Conservation (phyloP, 208 protist genomes). For the Acanthamoeba triangularis region DNA sequence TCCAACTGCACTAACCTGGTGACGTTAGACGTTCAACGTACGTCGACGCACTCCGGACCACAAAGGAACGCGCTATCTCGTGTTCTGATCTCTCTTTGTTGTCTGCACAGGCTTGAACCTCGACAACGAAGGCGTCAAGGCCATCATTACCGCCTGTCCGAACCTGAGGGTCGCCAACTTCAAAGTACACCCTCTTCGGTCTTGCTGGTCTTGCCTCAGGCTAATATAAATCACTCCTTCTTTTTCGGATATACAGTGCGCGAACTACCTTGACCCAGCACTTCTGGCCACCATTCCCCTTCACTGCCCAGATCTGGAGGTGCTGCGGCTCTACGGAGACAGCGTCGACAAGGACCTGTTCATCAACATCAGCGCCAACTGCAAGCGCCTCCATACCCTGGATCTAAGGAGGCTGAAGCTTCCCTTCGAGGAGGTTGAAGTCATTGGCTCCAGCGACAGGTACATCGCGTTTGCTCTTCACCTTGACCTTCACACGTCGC, state of each 20-base stretch:
- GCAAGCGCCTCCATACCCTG: slow-evolving; percentile 11
- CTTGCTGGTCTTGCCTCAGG: too few species aligned
- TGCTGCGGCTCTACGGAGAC: slow-evolving; percentile 20
- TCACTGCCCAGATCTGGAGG: slow-evolving; percentile 16
- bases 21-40: neutral
- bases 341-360: slow-evolving; percentile 34
- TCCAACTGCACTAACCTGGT: neutral
- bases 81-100: too few species aligned
- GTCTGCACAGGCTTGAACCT: neutral
- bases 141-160: slow-evolving; percentile 5
- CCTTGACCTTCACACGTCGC: neutral
- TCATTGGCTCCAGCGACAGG: neutral
- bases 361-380: neutral
- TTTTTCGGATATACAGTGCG: neutral
- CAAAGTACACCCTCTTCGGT: neutral
- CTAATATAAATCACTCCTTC: neutral
- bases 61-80: too few species aligned
- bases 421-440: neutral
- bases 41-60: neutral
- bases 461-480: neutral
- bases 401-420: slow-evolving; percentile 12
- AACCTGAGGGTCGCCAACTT: slow-evolving; percentile 19
- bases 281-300: slow-evolving; percentile 15
- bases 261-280: neutral
- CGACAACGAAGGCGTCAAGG: neutral